A percentile compares a stretch with the other conserved stretches of the same genome.
Conservation (phyloP, 2,329 filamentous ascomycete genomes). For the Penicillium capsulatum region DNA sequence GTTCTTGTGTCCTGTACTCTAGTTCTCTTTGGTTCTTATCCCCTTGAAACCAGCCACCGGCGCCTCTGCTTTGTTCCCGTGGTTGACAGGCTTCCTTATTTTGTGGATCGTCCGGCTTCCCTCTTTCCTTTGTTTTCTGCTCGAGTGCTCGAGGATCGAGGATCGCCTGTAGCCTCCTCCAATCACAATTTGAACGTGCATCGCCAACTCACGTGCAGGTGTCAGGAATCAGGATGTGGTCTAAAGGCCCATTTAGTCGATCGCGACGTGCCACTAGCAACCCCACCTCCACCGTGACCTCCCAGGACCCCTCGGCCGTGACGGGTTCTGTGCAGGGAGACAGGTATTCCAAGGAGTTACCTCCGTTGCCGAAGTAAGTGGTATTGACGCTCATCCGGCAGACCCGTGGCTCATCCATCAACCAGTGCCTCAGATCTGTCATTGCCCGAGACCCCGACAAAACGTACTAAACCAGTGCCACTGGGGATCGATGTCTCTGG, state of each 20-base stretch:
- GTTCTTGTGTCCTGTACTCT: slow-evolving; percentile 6
- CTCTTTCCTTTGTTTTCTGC: slow-evolving; percentile 3
- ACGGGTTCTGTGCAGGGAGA: slow-evolving; percentile 30
- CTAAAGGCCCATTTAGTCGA: slow-evolving; percentile 46
- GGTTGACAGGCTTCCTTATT: too few relatives aligned
- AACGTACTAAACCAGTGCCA: background rate
- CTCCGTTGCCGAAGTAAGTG: slow-evolving; percentile 25
- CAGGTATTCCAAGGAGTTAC: slow-evolving; percentile 28
- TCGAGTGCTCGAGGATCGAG: background rate
- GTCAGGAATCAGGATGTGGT: slow-evolving; percentile 56
- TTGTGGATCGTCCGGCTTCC: background rate
- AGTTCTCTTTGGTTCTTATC: background rate
- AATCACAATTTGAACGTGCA: background rate
- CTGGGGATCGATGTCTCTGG: slow-evolving; percentile 1
- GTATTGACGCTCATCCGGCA: background rate
- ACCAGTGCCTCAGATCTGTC: slow-evolving; percentile 9
- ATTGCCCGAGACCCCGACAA: slow-evolving; percentile 1
- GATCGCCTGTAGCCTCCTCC: slow-evolving; percentile 1
- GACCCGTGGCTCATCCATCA: slow-evolving; percentile 1
- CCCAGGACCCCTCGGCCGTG: slow-evolving; percentile 40
- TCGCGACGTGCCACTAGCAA: slow-evolving; percentile 46
- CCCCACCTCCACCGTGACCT: slow-evolving; percentile 45
- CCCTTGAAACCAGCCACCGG: background rate
- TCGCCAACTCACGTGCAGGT: background rate
- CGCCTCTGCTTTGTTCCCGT: background rate